A percentile compares a stretch with the other conserved stretches of the same genome.
These are phyloP conservation scores for Phylloporus gajari DNA, from an alignment of 1,284 basidiomycete species.

Conservation along the genomic window DNA sequence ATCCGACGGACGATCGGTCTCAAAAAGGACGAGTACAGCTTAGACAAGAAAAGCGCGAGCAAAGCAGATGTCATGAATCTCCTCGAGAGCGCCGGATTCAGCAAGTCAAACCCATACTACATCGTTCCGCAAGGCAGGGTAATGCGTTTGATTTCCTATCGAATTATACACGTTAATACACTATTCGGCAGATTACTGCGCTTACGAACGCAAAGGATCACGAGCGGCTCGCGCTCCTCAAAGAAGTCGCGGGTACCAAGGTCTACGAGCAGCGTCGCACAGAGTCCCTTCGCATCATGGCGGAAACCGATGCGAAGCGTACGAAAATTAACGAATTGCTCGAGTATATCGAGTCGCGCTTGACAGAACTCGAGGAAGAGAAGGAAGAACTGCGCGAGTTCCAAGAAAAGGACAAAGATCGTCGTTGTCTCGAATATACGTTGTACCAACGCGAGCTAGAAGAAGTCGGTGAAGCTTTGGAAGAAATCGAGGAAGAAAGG, in stretches of 20 bases:
- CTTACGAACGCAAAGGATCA: conserved; percentile 98
- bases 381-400: conserved; percentile 98
- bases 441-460: conserved; percentile 91
- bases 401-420: conserved; percentile 93
- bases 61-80: conserved; percentile 98
- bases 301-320: conserved; percentile 94
- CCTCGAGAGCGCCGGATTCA: conserved; percentile 95
- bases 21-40: conserved; percentile 98
- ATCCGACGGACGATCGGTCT: conserved; percentile 93
- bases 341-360: conserved; percentile 89
- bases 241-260: conserved; percentile 98
- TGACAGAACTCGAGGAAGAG: conserved; percentile 94
- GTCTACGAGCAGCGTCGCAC: conserved; percentile 96
- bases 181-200: conserved; percentile 80
- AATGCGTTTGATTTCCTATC: conserved; percentile 44
- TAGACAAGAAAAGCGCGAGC: conserved; percentile 94
- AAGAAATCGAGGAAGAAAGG: conserved; percentile 86
- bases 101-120: conserved; percentile 97
- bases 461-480: conserved; percentile 86
- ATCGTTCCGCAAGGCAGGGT: conserved; percentile 98
- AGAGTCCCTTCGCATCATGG: conserved; percentile 95
- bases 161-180: conserved; percentile 16
- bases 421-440: conserved; percentile 95
- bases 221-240: conserved; percentile 91
- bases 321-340: conserved; percentile 92